Evolutionary conservation across 371 early-diverging fungal genomes (phyloP).

Genomic region (Saksenaea vasiformis): DNA sequence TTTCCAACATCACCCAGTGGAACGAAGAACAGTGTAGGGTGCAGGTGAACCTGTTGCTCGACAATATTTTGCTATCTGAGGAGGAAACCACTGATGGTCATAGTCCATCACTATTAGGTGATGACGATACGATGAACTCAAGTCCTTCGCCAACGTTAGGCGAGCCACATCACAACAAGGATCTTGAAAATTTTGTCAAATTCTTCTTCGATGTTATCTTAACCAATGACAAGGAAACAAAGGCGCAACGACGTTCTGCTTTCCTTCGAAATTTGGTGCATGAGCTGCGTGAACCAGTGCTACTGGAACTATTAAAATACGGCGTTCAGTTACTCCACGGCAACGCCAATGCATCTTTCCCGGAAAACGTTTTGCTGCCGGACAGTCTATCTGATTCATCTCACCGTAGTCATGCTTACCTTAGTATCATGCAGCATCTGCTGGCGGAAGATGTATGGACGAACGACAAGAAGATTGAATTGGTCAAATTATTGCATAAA

Average conservation of each 20-base stretch:
- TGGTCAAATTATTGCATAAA: conserved; percentile 50
- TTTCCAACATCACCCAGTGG: conserved; percentile 60
- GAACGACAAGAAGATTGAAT: conserved; percentile 48
- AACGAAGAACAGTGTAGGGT: conserved; percentile 64
- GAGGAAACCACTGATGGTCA: conserved; percentile 23
- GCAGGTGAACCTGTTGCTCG: conserved; percentile 57
- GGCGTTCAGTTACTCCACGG: conserved; percentile 44
- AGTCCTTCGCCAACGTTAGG: conserved; percentile 14
- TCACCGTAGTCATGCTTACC: conserved; percentile 52
- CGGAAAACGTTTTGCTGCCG: conserved; percentile 47
- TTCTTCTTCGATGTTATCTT: conserved; percentile 59
- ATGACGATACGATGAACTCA: conserved; percentile 15
- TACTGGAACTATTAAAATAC: conserved; percentile 38
- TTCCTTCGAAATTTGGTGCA: conserved; percentile 46
- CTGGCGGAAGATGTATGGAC: conserved; percentile 53
- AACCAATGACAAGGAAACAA: conserved; percentile 32
- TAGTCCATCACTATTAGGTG: conserved; percentile 2
- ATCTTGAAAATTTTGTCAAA: conserved; percentile 53
- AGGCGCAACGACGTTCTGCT: conserved; percentile 39
- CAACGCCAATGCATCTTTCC: conserved; percentile 29
- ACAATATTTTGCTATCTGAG: conserved; percentile 50
- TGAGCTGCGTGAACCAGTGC: conserved; percentile 39
- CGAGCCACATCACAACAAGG: conserved; percentile 22
- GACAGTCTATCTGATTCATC: conserved; percentile 23
- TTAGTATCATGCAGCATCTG: conserved; percentile 56